phyloP scores from a whole-genome alignment of 2,329 filamentous ascomycete species.

The Apiospora aurea region DNA sequence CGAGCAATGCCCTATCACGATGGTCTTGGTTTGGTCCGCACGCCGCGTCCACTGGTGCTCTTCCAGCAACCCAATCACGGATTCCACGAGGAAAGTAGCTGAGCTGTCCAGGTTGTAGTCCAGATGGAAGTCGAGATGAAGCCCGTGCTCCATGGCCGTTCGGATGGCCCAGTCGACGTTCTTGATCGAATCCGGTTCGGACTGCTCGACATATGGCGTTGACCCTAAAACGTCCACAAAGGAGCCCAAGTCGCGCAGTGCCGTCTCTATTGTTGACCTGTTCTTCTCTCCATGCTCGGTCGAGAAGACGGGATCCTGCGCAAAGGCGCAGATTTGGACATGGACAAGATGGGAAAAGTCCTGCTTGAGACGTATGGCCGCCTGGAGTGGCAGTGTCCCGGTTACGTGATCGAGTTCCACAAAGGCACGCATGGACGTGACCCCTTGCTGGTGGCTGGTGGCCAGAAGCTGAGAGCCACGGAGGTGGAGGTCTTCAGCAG shows the following conservation, averaged over 20 bases:
- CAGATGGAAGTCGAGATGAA: slow-evolving; percentile 74
- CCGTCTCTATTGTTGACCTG: slow-evolving; percentile 50
- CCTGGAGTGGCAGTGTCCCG: slow-evolving; percentile 49
- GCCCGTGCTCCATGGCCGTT: slow-evolving; percentile 54
- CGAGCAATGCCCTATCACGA: slow-evolving; percentile 74
- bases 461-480: slow-evolving; percentile 71
- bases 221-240: slow-evolving; percentile 68
- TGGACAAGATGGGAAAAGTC: slow-evolving; percentile 60
- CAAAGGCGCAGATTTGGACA: slow-evolving; percentile 74
- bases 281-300: slow-evolving; percentile 57
- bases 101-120: slow-evolving; percentile 69
- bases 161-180: slow-evolving; percentile 71
- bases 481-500: slow-evolving; percentile 65
- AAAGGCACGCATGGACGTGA: slow-evolving; percentile 74
- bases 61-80: slow-evolving; percentile 59
- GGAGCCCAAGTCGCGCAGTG: slow-evolving; percentile 37
- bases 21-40: slow-evolving; percentile 51
- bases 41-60: slow-evolving; percentile 54
- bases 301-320: slow-evolving; percentile 73
- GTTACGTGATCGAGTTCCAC: slow-evolving; percentile 74
- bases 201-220: slow-evolving; percentile 73
- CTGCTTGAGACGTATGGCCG: slow-evolving; percentile 63
- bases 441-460: slow-evolving; percentile 68
- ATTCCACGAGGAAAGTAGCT: slow-evolving; percentile 31
- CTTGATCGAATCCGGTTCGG: slow-evolving; percentile 51